Evolutionary conservation across 768 basidiomycete species (phyloP), one percentile per base, ranked within the genome.

Genomic region (Leccinum uliginosum): DNA sequence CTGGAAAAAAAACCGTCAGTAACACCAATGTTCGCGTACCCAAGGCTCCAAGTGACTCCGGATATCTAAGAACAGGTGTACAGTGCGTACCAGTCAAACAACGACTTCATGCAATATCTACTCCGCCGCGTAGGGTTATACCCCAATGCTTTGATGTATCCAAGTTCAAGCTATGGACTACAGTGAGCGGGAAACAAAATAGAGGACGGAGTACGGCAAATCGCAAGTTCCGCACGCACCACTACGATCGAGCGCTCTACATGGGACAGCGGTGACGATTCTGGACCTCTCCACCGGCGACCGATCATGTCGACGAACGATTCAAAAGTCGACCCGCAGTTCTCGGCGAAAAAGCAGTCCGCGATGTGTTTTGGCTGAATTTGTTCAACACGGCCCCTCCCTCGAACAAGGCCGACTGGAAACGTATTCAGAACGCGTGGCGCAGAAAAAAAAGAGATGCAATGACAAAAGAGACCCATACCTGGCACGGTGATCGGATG

Each of bases 81-180:
- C 3, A 87, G 62, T 10, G 72, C 63, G 55, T 90, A 88, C 87
- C 89, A 87, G 30, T 84, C 82, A 3, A 84, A 61, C 35, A 87
- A 66, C 0, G 80, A 76, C 60, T 86, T 87, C 74, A 83, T 79
- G 27, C 88, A 76, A 64, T 81, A 77, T 49, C 90, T 75, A 43
- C 89, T 77, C 51, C 84, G 78, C 49, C 90, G 77, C 2, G 87
- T 76, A 8, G 84, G 85, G 63, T 91, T 92, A 51, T 75, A 78
- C 83, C 86, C 91, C 38, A 78, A 74, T 0, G 81, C 82, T 66
- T 79, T 80, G 53, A 86, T 73, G 55, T 86, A 80, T 11, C 79
- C 78, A 1, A 80, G 76, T 21, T 87, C 71, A 40, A 84, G 73
- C 89, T 91, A 64, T 50, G 38, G 40, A 23, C 32, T 51, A 44